phyloP scores from a whole-genome alignment of 768 basidiomycete species.

The button mushroom (Agaricus bisporus) region DNA sequence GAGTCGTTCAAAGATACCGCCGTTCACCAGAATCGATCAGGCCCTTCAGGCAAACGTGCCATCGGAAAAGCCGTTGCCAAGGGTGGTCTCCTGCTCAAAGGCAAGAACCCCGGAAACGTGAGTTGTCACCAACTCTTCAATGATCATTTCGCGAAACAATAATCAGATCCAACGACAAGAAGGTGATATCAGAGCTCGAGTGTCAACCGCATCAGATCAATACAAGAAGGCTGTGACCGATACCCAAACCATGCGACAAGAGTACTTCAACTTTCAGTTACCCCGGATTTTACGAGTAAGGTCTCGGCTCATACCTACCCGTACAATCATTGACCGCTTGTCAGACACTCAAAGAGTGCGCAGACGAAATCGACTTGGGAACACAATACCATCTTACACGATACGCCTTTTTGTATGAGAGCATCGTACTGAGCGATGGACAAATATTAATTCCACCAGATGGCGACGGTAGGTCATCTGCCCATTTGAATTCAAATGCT shows the following conservation, averaged over 20 bases:
- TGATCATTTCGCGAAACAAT: not conserved
- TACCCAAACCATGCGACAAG: conserved; percentile 86
- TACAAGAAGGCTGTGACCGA: conserved; percentile 89
- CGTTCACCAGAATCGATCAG: conserved; percentile 50
- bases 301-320: conserved; percentile 13
- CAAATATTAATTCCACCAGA: conserved; percentile 70
- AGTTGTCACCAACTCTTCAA: conserved; percentile 10
- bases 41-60: conserved; percentile 67
- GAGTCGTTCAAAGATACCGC: conserved; percentile 83
- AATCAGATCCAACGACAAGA: conserved; percentile 82
- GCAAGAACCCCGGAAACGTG: conserved; percentile 88
- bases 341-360: conserved; percentile 88
- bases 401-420: conserved; percentile 93
- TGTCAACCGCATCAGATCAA: conserved; percentile 81
- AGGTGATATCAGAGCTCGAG: conserved; percentile 83
- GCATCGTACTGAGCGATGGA: conserved; percentile 84
- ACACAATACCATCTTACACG: conserved; percentile 95
- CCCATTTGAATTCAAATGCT: not conserved
- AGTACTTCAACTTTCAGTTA: conserved; percentile 96
- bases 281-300: conserved; percentile 88
- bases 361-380: conserved; percentile 96
- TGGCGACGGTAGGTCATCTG: conserved; percentile 54
- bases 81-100: conserved; percentile 84
- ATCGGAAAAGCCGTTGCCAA: conserved; percentile 91
- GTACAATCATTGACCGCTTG: not conserved